These are phyloP conservation scores for Scleromitrula shiraiana DNA, from an alignment of 2,329 filamentous ascomycete genomes.

Conservation along the genomic window DNA sequence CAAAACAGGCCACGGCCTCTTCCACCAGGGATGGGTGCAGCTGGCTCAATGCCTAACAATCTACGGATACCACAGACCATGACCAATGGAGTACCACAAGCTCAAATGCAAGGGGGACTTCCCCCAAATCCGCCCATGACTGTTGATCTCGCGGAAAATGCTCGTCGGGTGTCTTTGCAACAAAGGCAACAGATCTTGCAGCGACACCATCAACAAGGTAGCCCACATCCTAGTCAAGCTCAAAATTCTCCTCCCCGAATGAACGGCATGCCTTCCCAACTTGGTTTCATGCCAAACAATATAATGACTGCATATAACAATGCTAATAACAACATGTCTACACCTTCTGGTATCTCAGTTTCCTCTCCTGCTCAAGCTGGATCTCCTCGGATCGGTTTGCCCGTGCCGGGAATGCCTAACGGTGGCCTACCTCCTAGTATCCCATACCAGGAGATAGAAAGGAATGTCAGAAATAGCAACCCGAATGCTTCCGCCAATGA, in stretches of 20 bases:
- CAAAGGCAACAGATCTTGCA: slow-evolving; percentile 24
- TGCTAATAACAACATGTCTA: slow-evolving; percentile 38
- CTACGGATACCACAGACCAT: slow-evolving; percentile 39
- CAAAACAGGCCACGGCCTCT: slow-evolving; percentile 24
- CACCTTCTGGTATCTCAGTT: slow-evolving; percentile 27
- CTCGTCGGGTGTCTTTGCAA: slow-evolving; percentile 49
- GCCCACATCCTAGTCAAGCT: slow-evolving; percentile 23
- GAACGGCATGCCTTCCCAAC: slow-evolving; percentile 23
- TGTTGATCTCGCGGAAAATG: slow-evolving; percentile 51
- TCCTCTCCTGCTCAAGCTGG: slow-evolving; percentile 23
- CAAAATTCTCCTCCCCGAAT: slow-evolving; percentile 33
- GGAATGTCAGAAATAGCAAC: not conserved
- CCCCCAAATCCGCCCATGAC: slow-evolving; percentile 44
- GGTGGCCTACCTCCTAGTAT: not conserved
- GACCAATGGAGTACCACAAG: slow-evolving; percentile 52
- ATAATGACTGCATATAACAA: slow-evolving; percentile 45
- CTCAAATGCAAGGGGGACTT: slow-evolving; percentile 59
- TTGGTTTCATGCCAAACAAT: slow-evolving; percentile 32
- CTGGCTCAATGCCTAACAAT: slow-evolving; percentile 30
- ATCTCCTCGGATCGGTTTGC: slow-evolving; percentile 25
- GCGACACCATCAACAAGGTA: slow-evolving; percentile 24
- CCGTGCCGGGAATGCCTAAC: slow-evolving; percentile 9
- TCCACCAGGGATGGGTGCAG: slow-evolving; percentile 25
- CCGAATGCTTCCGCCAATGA: slow-evolving; percentile 2
- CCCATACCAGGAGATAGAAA: slow-evolving; percentile 4